Conservation (phyloP, 148 eudicot species). For the Agrostemma githago region DNA sequence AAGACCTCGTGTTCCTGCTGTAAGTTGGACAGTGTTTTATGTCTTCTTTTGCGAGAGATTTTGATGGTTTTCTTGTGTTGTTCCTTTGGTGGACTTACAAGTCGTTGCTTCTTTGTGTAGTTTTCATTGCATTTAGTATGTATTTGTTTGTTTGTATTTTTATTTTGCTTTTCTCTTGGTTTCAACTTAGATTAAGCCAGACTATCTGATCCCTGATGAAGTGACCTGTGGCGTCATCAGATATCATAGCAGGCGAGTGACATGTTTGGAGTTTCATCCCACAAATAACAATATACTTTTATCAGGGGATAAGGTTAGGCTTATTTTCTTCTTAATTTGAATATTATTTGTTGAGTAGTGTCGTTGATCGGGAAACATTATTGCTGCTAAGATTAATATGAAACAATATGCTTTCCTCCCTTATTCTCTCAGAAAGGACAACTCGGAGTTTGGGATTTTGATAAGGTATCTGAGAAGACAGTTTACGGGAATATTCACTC, state of each 20-base stretch:
- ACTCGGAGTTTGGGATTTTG: slow-evolving; percentile 95
- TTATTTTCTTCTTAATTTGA: not conserved
- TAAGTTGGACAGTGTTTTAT: slow-evolving; percentile 31
- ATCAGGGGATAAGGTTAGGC: slow-evolving; percentile 92
- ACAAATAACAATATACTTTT: slow-evolving; percentile 67
- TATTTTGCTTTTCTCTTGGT: not conserved
- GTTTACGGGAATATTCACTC: slow-evolving; percentile 77
- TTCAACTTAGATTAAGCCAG: slow-evolving; percentile 63
- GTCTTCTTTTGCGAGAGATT: not conserved
- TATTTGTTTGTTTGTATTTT: slow-evolving; percentile 6
- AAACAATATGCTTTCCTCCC: not conserved
- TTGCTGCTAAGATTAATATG: not conserved
- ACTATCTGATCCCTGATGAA: slow-evolving; percentile 67
- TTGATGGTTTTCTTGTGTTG: not conserved
- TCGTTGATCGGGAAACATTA: not conserved
- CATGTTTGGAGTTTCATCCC: slow-evolving; percentile 97
- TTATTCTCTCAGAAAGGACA: slow-evolving; percentile 75
- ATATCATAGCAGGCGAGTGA: slow-evolving; percentile 90
- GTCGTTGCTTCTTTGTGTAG: not conserved
- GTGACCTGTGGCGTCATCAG: slow-evolving; percentile 81
- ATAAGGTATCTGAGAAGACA: slow-evolving; percentile 76
- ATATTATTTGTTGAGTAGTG: not conserved
- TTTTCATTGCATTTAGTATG: not conserved
- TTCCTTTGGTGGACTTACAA: slow-evolving; percentile 1
- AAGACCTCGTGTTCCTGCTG: slow-evolving; percentile 54